Percentiles rank a stretch among this genome's conserved stretches.
These are phyloP conservation scores for Coniochaeta ligniaria DNA, from an alignment of 2,329 filamentous ascomycete genomes.

Conservation along the genomic window DNA sequence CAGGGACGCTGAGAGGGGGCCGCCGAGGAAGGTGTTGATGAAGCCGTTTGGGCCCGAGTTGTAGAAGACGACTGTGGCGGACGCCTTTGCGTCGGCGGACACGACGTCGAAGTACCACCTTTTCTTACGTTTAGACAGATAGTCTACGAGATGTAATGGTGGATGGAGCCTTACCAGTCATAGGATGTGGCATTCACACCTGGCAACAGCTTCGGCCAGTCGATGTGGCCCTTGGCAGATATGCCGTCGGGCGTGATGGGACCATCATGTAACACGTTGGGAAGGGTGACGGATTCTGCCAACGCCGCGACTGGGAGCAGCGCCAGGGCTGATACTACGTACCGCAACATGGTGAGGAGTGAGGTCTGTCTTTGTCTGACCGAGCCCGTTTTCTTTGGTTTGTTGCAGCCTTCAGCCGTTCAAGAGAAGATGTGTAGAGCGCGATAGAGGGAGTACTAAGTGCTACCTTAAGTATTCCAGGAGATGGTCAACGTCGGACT, in stretches of 20 bases:
- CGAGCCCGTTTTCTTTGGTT: too few relatives aligned
- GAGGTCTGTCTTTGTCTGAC: too few relatives aligned
- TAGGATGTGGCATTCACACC: conserved; percentile 4
- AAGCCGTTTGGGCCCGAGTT: conserved; percentile 7
- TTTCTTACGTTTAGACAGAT: background rate
- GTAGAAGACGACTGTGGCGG: conserved; percentile 8
- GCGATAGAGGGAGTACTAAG: too few relatives aligned
- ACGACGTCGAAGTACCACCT: conserved; percentile 11
- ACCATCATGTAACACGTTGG: background rate
- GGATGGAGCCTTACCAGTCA: conserved; percentile 4
- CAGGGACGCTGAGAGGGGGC: conserved; percentile 1
- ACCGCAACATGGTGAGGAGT: background rate
- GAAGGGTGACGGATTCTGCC: background rate
- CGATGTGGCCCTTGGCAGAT: background rate
- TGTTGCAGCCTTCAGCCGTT: too few relatives aligned
- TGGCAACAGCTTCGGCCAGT: conserved; percentile 3
- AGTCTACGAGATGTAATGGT: background rate
- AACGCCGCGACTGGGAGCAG: background rate
- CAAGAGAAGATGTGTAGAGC: too few relatives aligned
- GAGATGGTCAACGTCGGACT: too few relatives aligned
- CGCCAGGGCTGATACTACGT: background rate
- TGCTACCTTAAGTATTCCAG: too few relatives aligned
- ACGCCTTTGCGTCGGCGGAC: conserved; percentile 1
- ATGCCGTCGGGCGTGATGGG: conserved; percentile 1
- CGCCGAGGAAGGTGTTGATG: background rate